Evolutionary conservation across 495 filamentous ascomycete genomes (phyloP).

Genomic region (Tuber indicum): DNA sequence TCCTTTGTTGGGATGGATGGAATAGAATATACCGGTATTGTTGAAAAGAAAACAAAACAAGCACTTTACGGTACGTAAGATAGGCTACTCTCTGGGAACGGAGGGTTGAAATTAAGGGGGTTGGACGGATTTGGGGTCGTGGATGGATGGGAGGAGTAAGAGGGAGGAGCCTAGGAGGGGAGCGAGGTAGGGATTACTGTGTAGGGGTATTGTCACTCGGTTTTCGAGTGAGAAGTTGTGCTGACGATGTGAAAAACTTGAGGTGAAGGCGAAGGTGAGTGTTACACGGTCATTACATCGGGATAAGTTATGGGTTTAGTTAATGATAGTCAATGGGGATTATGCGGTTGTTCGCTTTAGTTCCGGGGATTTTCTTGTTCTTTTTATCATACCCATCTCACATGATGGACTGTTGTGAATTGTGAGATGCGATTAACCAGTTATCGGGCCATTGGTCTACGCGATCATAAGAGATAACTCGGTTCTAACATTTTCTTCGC

Average conservation of each 20-base stretch:
- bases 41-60: background rate
- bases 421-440: background rate
- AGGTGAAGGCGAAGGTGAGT: background rate
- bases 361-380: background rate
- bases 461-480: background rate
- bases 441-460: background rate
- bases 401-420: background rate
- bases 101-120: background rate
- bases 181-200: background rate
- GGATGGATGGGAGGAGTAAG: background rate
- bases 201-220: background rate
- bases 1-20: background rate
- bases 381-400: background rate
- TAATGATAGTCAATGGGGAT: background rate
- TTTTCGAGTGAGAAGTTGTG: background rate
- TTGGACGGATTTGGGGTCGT: background rate
- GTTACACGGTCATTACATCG: background rate
- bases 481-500: background rate
- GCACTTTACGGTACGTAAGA: too few relatives aligned
- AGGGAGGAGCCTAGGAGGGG: background rate
- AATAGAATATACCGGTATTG: background rate
- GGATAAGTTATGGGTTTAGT: background rate
- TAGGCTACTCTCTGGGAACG: background rate
- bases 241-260: background rate
- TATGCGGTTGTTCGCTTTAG: background rate